These are phyloP conservation scores for Actinidia chinensis DNA, from an alignment of 179 eudicot species.

Conservation along the genomic window DNA sequence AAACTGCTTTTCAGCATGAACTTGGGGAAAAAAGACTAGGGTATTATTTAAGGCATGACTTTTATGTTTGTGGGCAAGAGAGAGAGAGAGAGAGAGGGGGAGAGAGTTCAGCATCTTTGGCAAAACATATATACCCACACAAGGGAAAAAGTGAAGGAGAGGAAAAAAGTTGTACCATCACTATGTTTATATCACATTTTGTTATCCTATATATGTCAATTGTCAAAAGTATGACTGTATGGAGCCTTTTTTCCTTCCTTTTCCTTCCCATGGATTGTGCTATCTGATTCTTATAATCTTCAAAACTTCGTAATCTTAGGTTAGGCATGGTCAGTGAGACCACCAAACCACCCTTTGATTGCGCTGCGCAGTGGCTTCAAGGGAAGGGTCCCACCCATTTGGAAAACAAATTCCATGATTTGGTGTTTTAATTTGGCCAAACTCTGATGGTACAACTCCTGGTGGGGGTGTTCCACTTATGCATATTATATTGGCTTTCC, in stretches of 20 bases:
- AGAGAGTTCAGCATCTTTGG: background rate
- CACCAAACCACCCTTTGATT: constrained; percentile 13
- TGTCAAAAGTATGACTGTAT: background rate
- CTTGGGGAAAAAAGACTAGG: background rate
- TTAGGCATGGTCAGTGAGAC: background rate
- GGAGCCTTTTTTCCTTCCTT: background rate
- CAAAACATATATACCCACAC: constrained; percentile 10
- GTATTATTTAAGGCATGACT: background rate
- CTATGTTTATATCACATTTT: background rate
- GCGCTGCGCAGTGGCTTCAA: background rate
- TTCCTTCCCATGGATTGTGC: constrained; percentile 13
- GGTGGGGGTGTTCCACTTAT: background rate
- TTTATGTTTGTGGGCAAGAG: background rate
- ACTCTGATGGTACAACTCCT: background rate
- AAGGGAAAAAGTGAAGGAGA: background rate
- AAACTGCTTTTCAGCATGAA: background rate
- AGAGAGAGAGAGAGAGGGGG: constrained; percentile 11
- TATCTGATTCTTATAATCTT: background rate
- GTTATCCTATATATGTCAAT: too few species aligned
- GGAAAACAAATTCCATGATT: background rate
- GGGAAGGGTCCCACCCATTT: background rate
- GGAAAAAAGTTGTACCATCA: background rate
- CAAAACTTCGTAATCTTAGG: background rate
- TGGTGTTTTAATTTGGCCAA: background rate
- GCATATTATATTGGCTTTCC: background rate